Evolutionary conservation across 2,329 filamentous ascomycete species (phyloP), one percentile per base, ranked within the genome.

Genomic region (Bipolaris zeicola): DNA sequence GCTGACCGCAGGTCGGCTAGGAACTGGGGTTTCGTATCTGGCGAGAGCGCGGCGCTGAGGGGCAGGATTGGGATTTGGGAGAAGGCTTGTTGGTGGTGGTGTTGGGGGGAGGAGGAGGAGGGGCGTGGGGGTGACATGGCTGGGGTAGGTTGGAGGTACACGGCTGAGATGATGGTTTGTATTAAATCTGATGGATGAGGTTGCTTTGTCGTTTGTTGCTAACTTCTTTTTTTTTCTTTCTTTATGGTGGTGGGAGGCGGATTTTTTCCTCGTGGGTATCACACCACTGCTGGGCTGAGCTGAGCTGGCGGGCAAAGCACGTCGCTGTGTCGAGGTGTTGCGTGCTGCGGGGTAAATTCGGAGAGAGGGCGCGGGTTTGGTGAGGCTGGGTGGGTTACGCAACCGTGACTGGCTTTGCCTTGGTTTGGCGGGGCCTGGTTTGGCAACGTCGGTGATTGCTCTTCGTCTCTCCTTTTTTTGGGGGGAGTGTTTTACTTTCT

Each of bases 1-100:
- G 91, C 90, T 75, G 89, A 81, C 14, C 89, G 88, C 31, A 96
- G 82, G 51, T 90, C 81, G 0, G 79, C 76, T 0, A 96, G 83
- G 67, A 96, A 95, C 31, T 78, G 79, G 2, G 89, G 83, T 76
- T 95, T 96, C 0, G 89, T 92, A 5, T 79, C 88, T 16, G 85
- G 81, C 64, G 87, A 78, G 61, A 81, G 79, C 37, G 91, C 89
- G 20, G 84, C 79, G 13, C 88, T 85, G 57, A 96, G 83, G 72
- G 94, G 90, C 34, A 96, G 82, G 50, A 95, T 85, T 1, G 92
- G 92, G 55, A 96, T 87, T 2, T 85, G 83, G 1, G 85, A 87
- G 79, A 96, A 96, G 1, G 87, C 16, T 16, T 16, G 16, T 16
- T 16, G 16, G 16, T 16, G 16, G 16, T 16, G 16, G 16, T 16